Evolutionary conservation across 805 yeast species (phyloP).

Genomic region (Suhomyces faveliae): DNA sequence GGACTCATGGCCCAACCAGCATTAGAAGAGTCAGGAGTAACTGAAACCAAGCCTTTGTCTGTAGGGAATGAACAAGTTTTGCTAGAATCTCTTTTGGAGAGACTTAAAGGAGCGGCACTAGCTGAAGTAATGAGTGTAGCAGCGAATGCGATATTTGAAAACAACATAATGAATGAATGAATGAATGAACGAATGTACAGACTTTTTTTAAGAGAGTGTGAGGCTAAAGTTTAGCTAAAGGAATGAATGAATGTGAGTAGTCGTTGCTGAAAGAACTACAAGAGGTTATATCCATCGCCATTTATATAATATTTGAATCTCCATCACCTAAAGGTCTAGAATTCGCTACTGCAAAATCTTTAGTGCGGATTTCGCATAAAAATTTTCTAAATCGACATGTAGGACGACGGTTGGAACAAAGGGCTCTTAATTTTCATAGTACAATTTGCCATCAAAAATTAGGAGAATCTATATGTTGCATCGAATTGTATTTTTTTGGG

Average conservation of each 20-base stretch:
- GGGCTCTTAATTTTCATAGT: not conserved
- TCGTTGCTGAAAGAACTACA: not conserved
- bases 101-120: slow-evolving; percentile 19
- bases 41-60: slow-evolving; percentile 64
- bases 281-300: not conserved
- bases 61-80: slow-evolving; percentile 66
- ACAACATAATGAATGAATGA: slow-evolving; percentile 5
- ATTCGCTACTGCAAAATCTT: not conserved
- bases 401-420: not conserved
- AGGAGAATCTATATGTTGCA: not conserved
- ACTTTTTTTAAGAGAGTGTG: not conserved
- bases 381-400: not conserved
- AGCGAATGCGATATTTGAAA: slow-evolving; percentile 11
- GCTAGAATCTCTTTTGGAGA: slow-evolving; percentile 27
- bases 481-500: not conserved
- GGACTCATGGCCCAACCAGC: slow-evolving; percentile 88
- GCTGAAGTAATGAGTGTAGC: slow-evolving; percentile 16
- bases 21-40: slow-evolving; percentile 55
- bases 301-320: not conserved
- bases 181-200: not conserved
- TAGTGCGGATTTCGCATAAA: not conserved
- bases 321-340: not conserved
- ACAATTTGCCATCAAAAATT: not conserved
- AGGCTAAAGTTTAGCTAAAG: slow-evolving; percentile 1
- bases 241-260: not conserved